A percentile compares a stretch with the other conserved stretches of the same genome.
Conservation (phyloP, 495 filamentous ascomycete genomes). For the Ramalina intermedia region DNA sequence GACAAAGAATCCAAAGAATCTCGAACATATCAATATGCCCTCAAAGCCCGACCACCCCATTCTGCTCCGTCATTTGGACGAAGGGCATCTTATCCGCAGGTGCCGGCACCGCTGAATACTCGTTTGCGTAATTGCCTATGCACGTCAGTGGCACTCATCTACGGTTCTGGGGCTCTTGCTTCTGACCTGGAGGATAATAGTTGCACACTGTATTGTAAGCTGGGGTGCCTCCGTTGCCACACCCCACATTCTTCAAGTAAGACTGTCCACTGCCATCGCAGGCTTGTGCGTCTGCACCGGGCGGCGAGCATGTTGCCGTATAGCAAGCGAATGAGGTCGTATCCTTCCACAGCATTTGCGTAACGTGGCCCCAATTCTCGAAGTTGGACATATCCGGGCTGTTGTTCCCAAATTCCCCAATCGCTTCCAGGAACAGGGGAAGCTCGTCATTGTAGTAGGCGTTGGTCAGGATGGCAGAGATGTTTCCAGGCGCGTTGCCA, state of each 20-base stretch:
- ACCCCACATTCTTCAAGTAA: conserved; percentile 30
- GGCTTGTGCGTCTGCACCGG: conserved; percentile 12
- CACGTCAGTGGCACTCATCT: neutral
- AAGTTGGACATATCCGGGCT: neutral
- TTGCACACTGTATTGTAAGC: conserved; percentile 76
- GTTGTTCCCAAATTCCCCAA: neutral
- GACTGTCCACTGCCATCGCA: conserved; percentile 10
- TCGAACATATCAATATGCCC: no score
- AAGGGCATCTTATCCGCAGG: conserved; percentile 12
- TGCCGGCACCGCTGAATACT: conserved; percentile 6
- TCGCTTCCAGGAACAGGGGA: conserved; percentile 25
- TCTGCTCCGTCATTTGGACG: conserved; percentile 16
- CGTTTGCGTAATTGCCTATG: conserved; percentile 10
- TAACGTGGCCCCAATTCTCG: conserved; percentile 61
- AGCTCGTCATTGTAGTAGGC: conserved; percentile 78
- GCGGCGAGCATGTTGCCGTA: conserved; percentile 36
- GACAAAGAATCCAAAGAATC: no score
- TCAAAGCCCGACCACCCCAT: conserved; percentile 16
- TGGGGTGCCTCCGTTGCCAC: conserved; percentile 31
- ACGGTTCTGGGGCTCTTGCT: neutral
- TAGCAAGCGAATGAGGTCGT: conserved; percentile 63
- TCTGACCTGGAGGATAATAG: conserved; percentile 55
- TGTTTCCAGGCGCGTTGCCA: conserved; percentile 24
- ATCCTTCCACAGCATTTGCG: conserved; percentile 76
- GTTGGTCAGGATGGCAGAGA: conserved; percentile 53